Conservation (phyloP, 73 alveolate genomes). For the Paramecium primaurelia region DNA sequence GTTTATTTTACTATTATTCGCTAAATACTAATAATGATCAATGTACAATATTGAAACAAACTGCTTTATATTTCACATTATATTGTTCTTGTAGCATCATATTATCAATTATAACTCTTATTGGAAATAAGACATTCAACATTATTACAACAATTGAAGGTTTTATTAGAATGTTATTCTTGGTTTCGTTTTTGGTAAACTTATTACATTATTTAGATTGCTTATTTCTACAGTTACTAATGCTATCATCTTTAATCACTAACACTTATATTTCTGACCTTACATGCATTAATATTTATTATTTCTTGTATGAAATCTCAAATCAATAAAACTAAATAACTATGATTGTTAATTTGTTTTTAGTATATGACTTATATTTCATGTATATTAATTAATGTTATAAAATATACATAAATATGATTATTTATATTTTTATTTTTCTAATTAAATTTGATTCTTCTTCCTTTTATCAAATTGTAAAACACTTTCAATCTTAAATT, state of each 20-base stretch:
- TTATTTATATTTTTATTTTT: not conserved
- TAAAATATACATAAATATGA: not conserved
- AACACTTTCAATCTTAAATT: not conserved
- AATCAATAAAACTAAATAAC: conserved; percentile 15
- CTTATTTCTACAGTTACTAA: not conserved
- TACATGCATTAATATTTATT: not conserved
- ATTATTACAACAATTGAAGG: not conserved
- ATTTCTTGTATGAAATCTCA: not conserved
- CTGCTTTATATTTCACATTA: not conserved
- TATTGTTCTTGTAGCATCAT: not conserved
- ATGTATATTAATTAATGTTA: not conserved
- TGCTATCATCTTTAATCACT: conserved; percentile 1
- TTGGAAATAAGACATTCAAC: not conserved
- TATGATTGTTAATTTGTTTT: not conserved
- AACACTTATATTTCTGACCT: not conserved
- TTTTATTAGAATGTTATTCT: not conserved
- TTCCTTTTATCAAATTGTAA: not conserved
- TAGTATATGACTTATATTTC: not conserved
- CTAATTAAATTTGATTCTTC: not conserved
- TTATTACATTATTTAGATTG: not conserved
- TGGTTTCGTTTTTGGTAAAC: not conserved
- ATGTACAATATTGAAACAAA: not conserved
- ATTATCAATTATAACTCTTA: not conserved
- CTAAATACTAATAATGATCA: not conserved
- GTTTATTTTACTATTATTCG: not conserved